Conservation (phyloP, 2,329 filamentous ascomycete genomes). For the Apiospora hydei region DNA sequence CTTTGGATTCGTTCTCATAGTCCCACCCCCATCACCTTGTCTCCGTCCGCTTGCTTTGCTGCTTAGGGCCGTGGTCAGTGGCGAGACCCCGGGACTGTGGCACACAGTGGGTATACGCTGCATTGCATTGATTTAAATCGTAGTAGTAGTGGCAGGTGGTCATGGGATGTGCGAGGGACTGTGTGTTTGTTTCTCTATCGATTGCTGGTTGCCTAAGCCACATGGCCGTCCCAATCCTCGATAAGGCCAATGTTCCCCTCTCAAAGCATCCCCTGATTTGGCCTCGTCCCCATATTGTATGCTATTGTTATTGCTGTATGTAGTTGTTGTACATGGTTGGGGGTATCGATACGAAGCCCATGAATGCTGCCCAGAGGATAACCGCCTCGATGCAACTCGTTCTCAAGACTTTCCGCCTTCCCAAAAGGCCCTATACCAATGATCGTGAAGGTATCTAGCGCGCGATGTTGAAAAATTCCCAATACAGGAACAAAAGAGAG, state of each 20-base stretch:
- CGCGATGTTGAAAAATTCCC: neutral
- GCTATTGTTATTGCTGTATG: neutral
- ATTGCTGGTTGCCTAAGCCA: neutral
- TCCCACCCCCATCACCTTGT: neutral
- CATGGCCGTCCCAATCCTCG: neutral
- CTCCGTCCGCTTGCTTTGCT: neutral
- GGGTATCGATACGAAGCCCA: neutral
- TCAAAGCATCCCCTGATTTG: neutral
- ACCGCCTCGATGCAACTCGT: neutral
- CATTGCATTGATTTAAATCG: neutral
- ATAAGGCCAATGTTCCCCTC: neutral
- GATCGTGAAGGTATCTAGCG: slow-evolving; percentile 12
- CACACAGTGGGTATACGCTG: neutral
- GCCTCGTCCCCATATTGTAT: neutral
- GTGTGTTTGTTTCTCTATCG: neutral
- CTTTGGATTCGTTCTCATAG: neutral
- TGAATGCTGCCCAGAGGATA: neutral
- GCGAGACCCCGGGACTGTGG: neutral
- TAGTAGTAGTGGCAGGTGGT: neutral
- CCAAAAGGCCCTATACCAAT: neutral
- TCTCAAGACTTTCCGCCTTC: neutral
- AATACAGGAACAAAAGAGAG: neutral
- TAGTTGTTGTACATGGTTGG: neutral
- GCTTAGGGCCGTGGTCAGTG: neutral
- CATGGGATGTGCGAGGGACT: neutral